Percentiles rank a stretch among this genome's conserved stretches.
Conservation (phyloP, 2,329 filamentous ascomycete genomes). For the Sporothrix mexicana region DNA sequence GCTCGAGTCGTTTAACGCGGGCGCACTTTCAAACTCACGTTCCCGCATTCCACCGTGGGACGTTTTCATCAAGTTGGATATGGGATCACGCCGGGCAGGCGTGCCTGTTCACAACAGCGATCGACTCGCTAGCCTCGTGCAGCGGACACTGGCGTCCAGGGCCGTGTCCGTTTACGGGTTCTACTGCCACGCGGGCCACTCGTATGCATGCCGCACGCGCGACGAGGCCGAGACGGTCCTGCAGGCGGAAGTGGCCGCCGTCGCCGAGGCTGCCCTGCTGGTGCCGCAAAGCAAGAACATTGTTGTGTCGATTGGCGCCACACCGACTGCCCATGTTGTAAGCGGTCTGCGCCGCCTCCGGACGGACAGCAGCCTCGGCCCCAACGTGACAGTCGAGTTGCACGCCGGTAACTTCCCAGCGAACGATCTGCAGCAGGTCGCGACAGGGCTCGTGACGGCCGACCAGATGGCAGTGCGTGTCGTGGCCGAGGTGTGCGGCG, state of each 20-base stretch:
- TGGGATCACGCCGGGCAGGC: not conserved
- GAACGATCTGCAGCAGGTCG: not conserved
- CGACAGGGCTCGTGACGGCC: not conserved
- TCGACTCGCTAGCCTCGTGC: not conserved
- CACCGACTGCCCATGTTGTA: not conserved
- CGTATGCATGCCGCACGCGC: not conserved
- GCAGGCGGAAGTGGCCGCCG: not conserved
- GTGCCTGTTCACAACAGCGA: not conserved
- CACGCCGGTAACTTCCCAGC: not conserved
- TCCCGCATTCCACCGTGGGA: not conserved
- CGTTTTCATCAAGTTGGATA: not conserved
- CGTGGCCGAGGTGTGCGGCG: constrained; percentile 70
- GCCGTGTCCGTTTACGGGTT: not conserved
- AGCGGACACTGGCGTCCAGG: not conserved
- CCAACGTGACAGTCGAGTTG: not conserved
- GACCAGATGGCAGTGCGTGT: constrained; percentile 35
- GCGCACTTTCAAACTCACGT: no score
- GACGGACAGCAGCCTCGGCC: not conserved
- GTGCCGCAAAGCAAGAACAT: not conserved
- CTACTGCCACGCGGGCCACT: not conserved
- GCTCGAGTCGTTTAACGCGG: not conserved
- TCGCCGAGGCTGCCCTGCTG: not conserved
- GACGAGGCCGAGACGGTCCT: not conserved
- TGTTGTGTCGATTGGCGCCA: not conserved
- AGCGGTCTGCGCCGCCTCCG: not conserved